Percentiles rank a stretch among this genome's conserved stretches.
These are phyloP conservation scores for Hylodesmum podocarpum DNA, from an alignment of 306 rosid genomes.

Conservation along the genomic window DNA sequence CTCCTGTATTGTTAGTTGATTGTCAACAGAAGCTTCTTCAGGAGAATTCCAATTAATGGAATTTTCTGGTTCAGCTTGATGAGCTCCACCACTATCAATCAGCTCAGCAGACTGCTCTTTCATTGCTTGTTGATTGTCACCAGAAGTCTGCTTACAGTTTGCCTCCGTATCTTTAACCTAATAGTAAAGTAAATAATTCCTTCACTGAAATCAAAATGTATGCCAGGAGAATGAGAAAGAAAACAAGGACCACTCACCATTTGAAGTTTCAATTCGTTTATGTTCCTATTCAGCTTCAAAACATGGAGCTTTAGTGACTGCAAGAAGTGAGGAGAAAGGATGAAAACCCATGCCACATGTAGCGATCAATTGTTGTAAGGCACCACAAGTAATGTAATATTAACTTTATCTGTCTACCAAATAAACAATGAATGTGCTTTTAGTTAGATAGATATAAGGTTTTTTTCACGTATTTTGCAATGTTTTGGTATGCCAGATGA, in stretches of 20 bases:
- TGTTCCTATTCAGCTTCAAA: constrained; percentile 63
- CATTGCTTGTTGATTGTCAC: constrained; percentile 25
- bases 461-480: background rate
- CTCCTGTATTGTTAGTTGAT: constrained; percentile 28
- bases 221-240: constrained; percentile 16
- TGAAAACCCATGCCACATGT: constrained; percentile 11
- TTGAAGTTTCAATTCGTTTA: constrained; percentile 65
- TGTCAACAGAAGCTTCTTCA: constrained; percentile 24
- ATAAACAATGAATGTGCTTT: constrained; percentile 2
- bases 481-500: background rate
- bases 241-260: constrained; percentile 56
- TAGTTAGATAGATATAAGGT: background rate
- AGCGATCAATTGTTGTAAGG: constrained; percentile 21
- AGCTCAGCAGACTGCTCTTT: constrained; percentile 28
- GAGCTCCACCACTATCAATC: constrained; percentile 40
- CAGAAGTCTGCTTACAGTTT: constrained; percentile 35
- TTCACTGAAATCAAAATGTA: constrained; percentile 22
- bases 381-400: background rate
- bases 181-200: constrained; percentile 19
- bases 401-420: constrained; percentile 9
- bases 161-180: constrained; percentile 63
- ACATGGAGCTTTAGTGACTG: constrained; percentile 98
- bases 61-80: constrained; percentile 31
- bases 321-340: constrained; percentile 36
- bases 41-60: constrained; percentile 31